These are phyloP conservation scores for Cichorium intybus DNA, from an alignment of 140 eudicot genomes.

Conservation along the genomic window DNA sequence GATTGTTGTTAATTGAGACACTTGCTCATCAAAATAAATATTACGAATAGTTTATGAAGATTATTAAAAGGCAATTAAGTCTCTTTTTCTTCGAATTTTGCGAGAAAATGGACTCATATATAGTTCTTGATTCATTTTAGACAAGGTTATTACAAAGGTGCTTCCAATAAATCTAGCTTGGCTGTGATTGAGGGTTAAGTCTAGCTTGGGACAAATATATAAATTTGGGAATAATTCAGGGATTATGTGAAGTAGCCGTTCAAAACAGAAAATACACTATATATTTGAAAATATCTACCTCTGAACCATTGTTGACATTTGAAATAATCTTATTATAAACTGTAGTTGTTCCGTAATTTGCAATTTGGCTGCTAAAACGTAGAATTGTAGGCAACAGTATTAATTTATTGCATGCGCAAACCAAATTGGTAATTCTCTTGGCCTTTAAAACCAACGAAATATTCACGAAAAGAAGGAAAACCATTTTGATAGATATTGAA, in stretches of 20 bases:
- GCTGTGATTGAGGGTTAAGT: no score
- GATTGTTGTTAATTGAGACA: neutral
- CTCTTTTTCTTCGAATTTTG: neutral
- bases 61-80: neutral
- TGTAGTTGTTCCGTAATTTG: neutral
- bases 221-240: no score
- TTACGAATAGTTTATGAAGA: no score
- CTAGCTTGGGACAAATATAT: no score
- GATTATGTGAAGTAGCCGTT: no score
- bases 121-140: neutral
- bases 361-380: slow-evolving; percentile 12
- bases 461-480: slow-evolving; percentile 3
- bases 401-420: slow-evolving; percentile 11
- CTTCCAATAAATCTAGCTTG: neutral
- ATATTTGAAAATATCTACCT: no score
- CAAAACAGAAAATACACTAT: neutral
- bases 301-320: no score
- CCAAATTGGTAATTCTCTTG: neutral
- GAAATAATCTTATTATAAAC: neutral
- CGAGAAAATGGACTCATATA: no score
- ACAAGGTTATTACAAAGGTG: no score
- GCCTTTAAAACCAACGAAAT: slow-evolving; percentile 17
- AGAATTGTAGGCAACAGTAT: slow-evolving; percentile 22
- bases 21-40: neutral
- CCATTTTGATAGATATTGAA: slow-evolving; percentile 9